These are phyloP conservation scores for Cladosporium halotolerans DNA, from an alignment of 2,329 filamentous ascomycete genomes.

Conservation along the genomic window DNA sequence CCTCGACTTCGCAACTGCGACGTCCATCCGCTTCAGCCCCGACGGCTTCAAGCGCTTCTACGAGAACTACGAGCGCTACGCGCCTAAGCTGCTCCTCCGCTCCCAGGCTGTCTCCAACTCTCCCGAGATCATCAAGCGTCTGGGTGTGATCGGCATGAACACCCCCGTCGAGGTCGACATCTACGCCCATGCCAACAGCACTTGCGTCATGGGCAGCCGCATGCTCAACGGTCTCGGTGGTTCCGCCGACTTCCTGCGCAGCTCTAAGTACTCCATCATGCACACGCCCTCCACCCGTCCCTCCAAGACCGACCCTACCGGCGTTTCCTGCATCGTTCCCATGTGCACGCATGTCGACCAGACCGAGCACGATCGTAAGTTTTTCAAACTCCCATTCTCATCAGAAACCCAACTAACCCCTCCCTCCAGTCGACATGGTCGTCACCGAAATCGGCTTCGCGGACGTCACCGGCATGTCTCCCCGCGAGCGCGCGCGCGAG, in stretches of 20 bases:
- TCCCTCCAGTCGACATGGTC: constrained; percentile 61
- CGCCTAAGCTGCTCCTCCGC: constrained; percentile 75
- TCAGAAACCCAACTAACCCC: not conserved
- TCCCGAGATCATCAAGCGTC: constrained; percentile 79
- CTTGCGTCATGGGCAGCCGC: constrained; percentile 79
- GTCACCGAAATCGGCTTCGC: constrained; percentile 75
- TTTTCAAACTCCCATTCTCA: not conserved
- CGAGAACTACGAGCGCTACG: constrained; percentile 72
- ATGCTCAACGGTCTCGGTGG: constrained; percentile 84
- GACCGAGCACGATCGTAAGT: constrained; percentile 70
- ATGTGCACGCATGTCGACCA: constrained; percentile 91
- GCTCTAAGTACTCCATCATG: constrained; percentile 83
- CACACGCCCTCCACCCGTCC: constrained; percentile 79
- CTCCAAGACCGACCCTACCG: constrained; percentile 73
- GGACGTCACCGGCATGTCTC: constrained; percentile 74
- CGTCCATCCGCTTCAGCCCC: constrained; percentile 83
- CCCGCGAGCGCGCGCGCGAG: constrained; percentile 71
- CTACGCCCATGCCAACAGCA: constrained; percentile 87
- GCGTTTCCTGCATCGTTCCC: constrained; percentile 78
- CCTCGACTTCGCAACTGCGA: constrained; percentile 84
- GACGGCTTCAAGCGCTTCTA: constrained; percentile 91
- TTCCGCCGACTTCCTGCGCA: constrained; percentile 73
- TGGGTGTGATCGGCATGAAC: constrained; percentile 92
- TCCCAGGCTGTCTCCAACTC: constrained; percentile 86
- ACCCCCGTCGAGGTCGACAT: constrained; percentile 92